Conservation (phyloP, 1,284 basidiomycete genomes). For the Boletus mariae region DNA sequence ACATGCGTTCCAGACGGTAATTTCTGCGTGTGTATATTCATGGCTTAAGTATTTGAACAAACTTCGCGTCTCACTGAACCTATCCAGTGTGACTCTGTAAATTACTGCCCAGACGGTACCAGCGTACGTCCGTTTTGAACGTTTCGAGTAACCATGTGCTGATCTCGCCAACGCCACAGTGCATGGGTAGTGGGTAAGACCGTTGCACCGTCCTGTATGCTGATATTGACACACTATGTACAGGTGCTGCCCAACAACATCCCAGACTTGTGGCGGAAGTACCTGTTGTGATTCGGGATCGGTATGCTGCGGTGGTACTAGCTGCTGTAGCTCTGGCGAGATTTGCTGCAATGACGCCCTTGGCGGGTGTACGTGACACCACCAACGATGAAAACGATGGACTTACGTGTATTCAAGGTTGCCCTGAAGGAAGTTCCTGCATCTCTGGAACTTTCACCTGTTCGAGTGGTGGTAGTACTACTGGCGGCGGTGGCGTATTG, state of each 20-base stretch:
- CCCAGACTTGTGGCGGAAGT: background rate
- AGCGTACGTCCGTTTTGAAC: slow-evolving; percentile 14
- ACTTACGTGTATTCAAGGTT: slow-evolving; percentile 17
- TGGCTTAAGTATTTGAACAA: background rate
- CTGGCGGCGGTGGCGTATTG: too few relatives aligned
- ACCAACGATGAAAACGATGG: background rate
- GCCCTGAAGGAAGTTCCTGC: slow-evolving; percentile 13
- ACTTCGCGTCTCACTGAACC: background rate
- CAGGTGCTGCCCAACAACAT: slow-evolving; percentile 13
- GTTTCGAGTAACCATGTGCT: background rate
- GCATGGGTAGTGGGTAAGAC: slow-evolving; percentile 12
- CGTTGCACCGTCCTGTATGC: background rate
- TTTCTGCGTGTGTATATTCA: slow-evolving; percentile 18
- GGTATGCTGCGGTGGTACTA: slow-evolving; percentile 1
- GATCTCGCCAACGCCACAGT: slow-evolving; percentile 8
- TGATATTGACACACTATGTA: background rate
- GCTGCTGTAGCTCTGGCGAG: too few relatives aligned
- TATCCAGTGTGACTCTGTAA: slow-evolving; percentile 12
- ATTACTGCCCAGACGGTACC: slow-evolving; percentile 16
- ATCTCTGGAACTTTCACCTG: slow-evolving; percentile 5
- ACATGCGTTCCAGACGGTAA: slow-evolving; percentile 19
- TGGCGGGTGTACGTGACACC: slow-evolving; percentile 20
- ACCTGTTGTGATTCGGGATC: background rate
- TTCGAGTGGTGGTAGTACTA: background rate
- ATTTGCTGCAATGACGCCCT: slow-evolving; percentile 19